Conservation (phyloP, 805 yeast species). For the Kregervanrija pseudodelftensis region DNA sequence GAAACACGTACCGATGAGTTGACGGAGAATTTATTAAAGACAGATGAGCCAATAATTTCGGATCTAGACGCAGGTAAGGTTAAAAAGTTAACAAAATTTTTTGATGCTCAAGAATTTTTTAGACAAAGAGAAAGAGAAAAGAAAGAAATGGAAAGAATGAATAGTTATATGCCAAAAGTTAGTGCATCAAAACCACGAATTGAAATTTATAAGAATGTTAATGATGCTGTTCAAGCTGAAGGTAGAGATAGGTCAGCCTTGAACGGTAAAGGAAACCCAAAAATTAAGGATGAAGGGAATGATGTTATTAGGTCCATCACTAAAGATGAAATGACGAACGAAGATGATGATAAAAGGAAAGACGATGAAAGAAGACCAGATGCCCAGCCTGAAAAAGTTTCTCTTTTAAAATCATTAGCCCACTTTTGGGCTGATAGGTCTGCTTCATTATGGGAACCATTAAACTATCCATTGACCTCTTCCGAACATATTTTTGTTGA, state of each 20-base stretch:
- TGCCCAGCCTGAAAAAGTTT: constrained; percentile 57
- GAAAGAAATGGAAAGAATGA: constrained; percentile 43
- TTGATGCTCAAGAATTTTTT: constrained; percentile 81
- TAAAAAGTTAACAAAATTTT: constrained; percentile 56
- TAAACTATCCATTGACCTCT: constrained; percentile 72
- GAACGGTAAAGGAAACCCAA: constrained; percentile 1
- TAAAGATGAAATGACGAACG: not conserved
- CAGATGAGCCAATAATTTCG: not conserved
- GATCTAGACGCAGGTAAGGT: constrained; percentile 37
- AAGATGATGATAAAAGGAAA: constrained; percentile 3
- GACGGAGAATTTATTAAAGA: constrained; percentile 6
- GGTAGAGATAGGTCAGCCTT: not conserved
- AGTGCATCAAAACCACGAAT: constrained; percentile 79
- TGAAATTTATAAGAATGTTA: constrained; percentile 80
- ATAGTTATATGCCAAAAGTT: constrained; percentile 66
- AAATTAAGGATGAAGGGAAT: not conserved
- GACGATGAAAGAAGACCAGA: constrained; percentile 11
- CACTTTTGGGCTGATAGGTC: constrained; percentile 98
- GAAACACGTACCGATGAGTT: constrained; percentile 17
- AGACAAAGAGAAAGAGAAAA: constrained; percentile 78
- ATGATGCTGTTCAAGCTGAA: constrained; percentile 59
- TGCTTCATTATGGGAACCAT: constrained; percentile 89
- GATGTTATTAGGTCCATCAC: not conserved
- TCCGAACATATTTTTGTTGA: constrained; percentile 91
- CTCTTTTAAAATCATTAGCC: constrained; percentile 75